Evolutionary conservation across 805 yeast genomes (phyloP).

Genomic region (Wickerhamomyces xylosicus): DNA sequence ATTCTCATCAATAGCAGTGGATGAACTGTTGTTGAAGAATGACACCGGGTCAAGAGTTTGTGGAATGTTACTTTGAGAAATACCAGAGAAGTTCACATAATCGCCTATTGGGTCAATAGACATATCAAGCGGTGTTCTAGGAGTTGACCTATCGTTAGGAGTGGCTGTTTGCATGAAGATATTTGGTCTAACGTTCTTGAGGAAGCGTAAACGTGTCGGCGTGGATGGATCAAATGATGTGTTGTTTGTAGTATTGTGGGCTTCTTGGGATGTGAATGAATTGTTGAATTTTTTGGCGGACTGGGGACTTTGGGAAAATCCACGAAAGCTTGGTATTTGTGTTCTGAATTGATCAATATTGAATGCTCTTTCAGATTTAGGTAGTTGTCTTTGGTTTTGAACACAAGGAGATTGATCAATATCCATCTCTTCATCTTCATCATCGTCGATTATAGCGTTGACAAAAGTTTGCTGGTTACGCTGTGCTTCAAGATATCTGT

Average conservation of each 20-base stretch:
- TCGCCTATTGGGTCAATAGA: conserved; percentile 10
- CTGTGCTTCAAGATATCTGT: not conserved
- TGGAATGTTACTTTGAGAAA: not conserved
- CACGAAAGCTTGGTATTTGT: conserved; percentile 29
- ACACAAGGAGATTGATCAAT: conserved; percentile 13
- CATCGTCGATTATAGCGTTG: conserved; percentile 3
- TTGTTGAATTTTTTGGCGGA: conserved; percentile 7
- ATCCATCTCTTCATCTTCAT: conserved; percentile 2
- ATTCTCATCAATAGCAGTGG: conserved; percentile 27
- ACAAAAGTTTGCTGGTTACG: not conserved
- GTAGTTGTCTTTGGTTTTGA: conserved; percentile 6
- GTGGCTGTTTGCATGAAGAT: conserved; percentile 12
- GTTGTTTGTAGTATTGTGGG: conserved; percentile 10
- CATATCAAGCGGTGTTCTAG: conserved; percentile 20
- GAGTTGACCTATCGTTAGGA: conserved; percentile 17
- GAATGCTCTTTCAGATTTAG: conserved; percentile 20
- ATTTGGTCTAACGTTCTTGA: conserved; percentile 5
- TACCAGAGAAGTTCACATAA: not conserved
- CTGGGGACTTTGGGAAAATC: conserved; percentile 27
- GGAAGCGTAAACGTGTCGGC: conserved; percentile 27
- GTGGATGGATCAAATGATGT: conserved; percentile 28
- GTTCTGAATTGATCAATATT: conserved; percentile 31
- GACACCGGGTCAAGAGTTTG: not conserved
- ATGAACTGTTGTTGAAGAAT: not conserved
- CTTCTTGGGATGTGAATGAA: conserved; percentile 4